Evolutionary conservation across 2,329 filamentous ascomycete species (phyloP).

Genomic region (Aureobasidium sp.): DNA sequence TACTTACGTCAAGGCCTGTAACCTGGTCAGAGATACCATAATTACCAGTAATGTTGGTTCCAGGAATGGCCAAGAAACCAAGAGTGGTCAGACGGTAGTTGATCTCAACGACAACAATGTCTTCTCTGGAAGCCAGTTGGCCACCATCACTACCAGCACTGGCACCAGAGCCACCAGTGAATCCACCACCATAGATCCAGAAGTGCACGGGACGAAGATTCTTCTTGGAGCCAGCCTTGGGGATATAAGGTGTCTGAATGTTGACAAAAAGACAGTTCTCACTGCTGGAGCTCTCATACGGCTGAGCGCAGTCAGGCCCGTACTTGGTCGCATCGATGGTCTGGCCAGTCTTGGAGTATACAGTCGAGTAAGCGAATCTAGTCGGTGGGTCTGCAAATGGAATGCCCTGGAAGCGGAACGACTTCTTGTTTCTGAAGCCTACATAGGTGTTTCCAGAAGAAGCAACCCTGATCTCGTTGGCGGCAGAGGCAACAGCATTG

Average conservation of each 20-base stretch:
- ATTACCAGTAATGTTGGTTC: constrained; percentile 50
- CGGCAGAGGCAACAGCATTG: constrained; percentile 29
- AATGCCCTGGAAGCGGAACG: constrained; percentile 43
- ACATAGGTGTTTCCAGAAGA: constrained; percentile 41
- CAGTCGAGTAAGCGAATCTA: constrained; percentile 42
- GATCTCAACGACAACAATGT: constrained; percentile 53
- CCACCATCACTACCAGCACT: constrained; percentile 43
- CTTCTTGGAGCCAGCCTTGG: constrained; percentile 33
- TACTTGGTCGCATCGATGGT: constrained; percentile 42
- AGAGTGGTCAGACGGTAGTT: constrained; percentile 55
- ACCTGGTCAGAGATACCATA: constrained; percentile 43
- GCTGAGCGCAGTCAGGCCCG: constrained; percentile 40
- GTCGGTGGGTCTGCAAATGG: constrained; percentile 37
- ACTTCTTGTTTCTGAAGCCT: constrained; percentile 49
- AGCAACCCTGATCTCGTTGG: constrained; percentile 36
- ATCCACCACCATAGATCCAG: constrained; percentile 52
- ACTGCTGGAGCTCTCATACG: constrained; percentile 22
- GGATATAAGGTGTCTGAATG: constrained; percentile 42
- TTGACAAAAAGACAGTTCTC: constrained; percentile 47
- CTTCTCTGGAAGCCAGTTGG: constrained; percentile 51
- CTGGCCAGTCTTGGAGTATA: constrained; percentile 40
- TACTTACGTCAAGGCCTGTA: constrained; percentile 4
- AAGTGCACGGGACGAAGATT: constrained; percentile 44
- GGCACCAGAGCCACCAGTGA: constrained; percentile 41
- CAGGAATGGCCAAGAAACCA: constrained; percentile 52